Evolutionary conservation across 148 eudicot species (phyloP), one percentile per base, ranked within the genome.

Genomic region (Salicornia ramosissima): DNA sequence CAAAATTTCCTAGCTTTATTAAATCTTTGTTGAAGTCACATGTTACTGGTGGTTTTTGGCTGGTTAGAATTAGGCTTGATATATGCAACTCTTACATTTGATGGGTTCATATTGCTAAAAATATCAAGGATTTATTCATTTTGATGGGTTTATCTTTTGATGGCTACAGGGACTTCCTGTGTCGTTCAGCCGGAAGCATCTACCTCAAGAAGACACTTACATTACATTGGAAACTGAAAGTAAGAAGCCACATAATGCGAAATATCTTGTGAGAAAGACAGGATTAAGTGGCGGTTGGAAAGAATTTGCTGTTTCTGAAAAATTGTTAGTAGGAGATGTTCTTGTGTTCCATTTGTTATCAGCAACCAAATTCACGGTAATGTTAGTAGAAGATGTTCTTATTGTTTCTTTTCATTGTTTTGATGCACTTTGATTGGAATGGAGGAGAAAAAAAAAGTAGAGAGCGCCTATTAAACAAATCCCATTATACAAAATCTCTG

Each of bases 221-320:
- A 28, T 87, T 34, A 63, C 64, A 33, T 71, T 89, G 75, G 91
- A 86, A 76, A 72, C 74, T 75, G 82, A 83, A 71, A 79, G 59
- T 61, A 87, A 86, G 25, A 72, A 83, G 54, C 65, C 65, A 22
- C 78, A 67, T 74, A 72, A 70, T 21, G 43, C 74, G 31, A 82
- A 79, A 76, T 89, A 75, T 65, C 66, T 82, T 67, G 72, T 71
- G 0, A 66, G 79, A 56, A 82, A 78, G 75, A 39, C 71, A 13
- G 87, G 82, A 64, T 82, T 87, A 36, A 85, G 91, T 59, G 87
- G 74, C 12, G 96, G 91, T n/a, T 86, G 89, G 96, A 89, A 76
- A 76, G 72, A 58, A 60, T 89, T 85, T 75, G 85, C 86, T 46
- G 52, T 76, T 46, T 75, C 70, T 53, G 81, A 89, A 75, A 79